Evolutionary conservation across 2,329 filamentous ascomycete species (phyloP), one percentile per base, ranked within the genome.

Genomic region (Sporothrix mexicana): DNA sequence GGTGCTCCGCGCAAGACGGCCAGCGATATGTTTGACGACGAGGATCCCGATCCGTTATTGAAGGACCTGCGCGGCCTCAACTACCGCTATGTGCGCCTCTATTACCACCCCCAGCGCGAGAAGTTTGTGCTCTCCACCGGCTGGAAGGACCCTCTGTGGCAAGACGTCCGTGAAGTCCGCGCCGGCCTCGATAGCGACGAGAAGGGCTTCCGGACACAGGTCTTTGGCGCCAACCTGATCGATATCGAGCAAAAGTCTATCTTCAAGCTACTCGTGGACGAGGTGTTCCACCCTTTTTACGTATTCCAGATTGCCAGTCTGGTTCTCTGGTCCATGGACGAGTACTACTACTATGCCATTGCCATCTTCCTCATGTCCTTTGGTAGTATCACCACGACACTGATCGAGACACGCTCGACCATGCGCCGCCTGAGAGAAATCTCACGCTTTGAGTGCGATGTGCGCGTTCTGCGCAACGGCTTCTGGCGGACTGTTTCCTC

Each of bases 231-330:
- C 72, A 99, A 99, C 78, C 82, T 94, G 73, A 97, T 99, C 76
- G 93, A 98, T 75, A 97, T 99, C 77, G 90, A 97, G 78, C 91
- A 98, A 79, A 99, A 98, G 82, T 91, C 93, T 1, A 88, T 92
- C 17, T 87, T 89, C 0, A 93, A 97, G 78, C 88, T 99, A 66
- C 86, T 99, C 15, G 86, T 97, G 23, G 95, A 99, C 77, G 96
- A 99, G 84, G 94, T 93, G 23, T 94, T 99, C 78, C 96, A 99
- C 79, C 97, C 96, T 0, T 99, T 99, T 80, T 99, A 99, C 80
- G 92, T 99, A 72, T 99, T 99, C 80, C 96, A 99, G 82, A 91
- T 98, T 78, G 95, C 95, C 66, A 98, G 96, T 84, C 85, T 99
- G 76, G 82, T 97, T 55, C 88, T 99, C 3, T 99, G 96, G 96